phyloP scores from a whole-genome alignment of 257 asterid species.

The Solanum medicagineum region DNA sequence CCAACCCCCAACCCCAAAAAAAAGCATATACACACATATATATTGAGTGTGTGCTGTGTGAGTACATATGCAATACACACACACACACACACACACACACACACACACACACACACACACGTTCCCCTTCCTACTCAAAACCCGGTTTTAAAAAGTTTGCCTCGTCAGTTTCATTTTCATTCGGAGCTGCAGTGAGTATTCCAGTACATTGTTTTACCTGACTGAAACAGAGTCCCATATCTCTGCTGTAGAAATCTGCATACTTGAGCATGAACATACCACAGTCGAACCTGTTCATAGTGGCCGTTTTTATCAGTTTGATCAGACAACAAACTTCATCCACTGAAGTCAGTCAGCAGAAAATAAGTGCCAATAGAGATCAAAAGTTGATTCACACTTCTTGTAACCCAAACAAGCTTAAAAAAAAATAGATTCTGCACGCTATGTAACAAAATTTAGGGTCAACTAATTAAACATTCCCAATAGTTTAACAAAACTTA shows the following conservation, averaged over 20 bases:
- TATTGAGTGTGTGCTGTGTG: neutral
- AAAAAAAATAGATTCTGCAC: neutral
- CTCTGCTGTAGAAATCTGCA: slow-evolving; percentile 86
- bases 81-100: neutral
- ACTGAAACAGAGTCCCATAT: slow-evolving; percentile 58
- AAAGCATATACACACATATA: neutral
- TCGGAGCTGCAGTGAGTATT: neutral
- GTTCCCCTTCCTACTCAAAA: neutral
- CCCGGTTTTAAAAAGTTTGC: neutral
- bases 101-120: neutral
- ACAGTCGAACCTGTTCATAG: slow-evolving; percentile 64
- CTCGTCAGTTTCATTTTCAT: neutral
- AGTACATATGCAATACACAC: neutral
- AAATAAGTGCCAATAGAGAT: neutral
- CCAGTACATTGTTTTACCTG: slow-evolving; percentile 40
- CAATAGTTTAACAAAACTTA: neutral
- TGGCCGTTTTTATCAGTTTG: neutral
- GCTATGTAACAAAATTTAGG: neutral
- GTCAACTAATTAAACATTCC: neutral
- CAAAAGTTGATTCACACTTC: neutral
- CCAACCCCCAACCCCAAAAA: neutral
- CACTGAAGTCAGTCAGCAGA: neutral
- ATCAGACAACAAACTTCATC: neutral
- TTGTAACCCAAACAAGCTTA: neutral
- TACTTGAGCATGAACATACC: slow-evolving; percentile 93